Conservation (phyloP, 2,329 filamentous ascomycete genomes). For the Calonectria pteridis region DNA sequence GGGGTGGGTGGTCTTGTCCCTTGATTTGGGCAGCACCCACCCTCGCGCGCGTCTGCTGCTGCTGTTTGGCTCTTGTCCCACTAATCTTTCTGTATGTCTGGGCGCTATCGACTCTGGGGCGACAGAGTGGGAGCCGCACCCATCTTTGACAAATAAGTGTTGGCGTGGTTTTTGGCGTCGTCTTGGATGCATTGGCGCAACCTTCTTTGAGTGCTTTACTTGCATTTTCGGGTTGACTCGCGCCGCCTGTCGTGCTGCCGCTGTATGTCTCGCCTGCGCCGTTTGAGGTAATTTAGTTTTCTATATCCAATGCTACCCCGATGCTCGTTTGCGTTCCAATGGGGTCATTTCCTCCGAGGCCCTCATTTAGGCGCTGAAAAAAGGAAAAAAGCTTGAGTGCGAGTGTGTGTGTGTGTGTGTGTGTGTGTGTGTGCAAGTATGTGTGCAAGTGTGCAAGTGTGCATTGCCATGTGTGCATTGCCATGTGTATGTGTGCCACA, state of each 20-base stretch:
- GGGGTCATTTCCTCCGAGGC: constrained; percentile 2
- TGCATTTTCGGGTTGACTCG: not conserved
- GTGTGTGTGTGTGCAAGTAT: not conserved
- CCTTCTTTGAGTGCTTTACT: not conserved
- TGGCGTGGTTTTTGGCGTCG: not conserved
- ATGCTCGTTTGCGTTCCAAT: not conserved
- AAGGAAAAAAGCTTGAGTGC: not conserved
- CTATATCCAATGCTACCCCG: not conserved
- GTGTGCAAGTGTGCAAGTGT: too few species aligned
- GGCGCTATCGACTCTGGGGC: not conserved
- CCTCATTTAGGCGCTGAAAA: not conserved
- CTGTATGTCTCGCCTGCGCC: not conserved
- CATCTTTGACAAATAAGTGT: not conserved
- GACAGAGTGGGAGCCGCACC: not conserved
- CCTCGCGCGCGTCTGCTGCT: not conserved
- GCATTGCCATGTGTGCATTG: too few species aligned
- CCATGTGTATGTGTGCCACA: not conserved
- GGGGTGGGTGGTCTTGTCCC: not conserved
- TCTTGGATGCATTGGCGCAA: not conserved
- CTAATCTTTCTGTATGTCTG: too few species aligned
- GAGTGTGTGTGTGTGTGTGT: not conserved
- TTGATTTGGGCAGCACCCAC: not conserved
- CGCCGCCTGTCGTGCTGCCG: not conserved
- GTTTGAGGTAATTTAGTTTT: constrained; percentile 4
- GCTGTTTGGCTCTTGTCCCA: too few species aligned